Conservation (phyloP, 768 basidiomycete species). For the Boletus rex-veris region DNA sequence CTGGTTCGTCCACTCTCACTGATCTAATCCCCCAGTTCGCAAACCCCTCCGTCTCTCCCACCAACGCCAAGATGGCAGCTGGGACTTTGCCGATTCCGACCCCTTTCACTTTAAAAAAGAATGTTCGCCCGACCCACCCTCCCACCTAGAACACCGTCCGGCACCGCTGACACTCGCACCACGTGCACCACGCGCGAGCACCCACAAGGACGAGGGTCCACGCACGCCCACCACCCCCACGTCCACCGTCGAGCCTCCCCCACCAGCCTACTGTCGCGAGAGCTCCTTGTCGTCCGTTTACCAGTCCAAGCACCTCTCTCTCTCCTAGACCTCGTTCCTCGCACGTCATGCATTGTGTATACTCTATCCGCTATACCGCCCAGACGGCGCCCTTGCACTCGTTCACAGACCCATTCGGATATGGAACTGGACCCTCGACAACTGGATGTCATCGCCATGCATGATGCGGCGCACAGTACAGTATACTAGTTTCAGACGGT, state of each 20-base stretch:
- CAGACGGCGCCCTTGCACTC: background rate
- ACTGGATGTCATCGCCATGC: background rate
- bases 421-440: background rate
- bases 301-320: background rate
- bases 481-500: background rate
- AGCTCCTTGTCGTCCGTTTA: background rate
- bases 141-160: slow-evolving; percentile 10
- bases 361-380: background rate
- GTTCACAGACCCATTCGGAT: background rate
- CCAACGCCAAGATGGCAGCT: slow-evolving; percentile 17
- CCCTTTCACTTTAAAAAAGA: slow-evolving; percentile 10
- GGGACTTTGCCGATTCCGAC: slow-evolving; percentile 33
- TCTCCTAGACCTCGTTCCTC: background rate
- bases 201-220: slow-evolving; percentile 21
- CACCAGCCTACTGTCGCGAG: slow-evolving; percentile 26
- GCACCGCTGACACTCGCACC: slow-evolving; percentile 10
- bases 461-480: background rate
- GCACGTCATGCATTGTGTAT: background rate
- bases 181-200: slow-evolving; percentile 14
- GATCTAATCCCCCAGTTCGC: slow-evolving; percentile 10
- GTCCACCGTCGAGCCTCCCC: slow-evolving; percentile 23
- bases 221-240: slow-evolving; percentile 16
- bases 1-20: background rate
- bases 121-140: background rate
- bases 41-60: slow-evolving; percentile 26